Conservation (phyloP, 495 filamentous ascomycete genomes). For the Tuber aestivum region DNA sequence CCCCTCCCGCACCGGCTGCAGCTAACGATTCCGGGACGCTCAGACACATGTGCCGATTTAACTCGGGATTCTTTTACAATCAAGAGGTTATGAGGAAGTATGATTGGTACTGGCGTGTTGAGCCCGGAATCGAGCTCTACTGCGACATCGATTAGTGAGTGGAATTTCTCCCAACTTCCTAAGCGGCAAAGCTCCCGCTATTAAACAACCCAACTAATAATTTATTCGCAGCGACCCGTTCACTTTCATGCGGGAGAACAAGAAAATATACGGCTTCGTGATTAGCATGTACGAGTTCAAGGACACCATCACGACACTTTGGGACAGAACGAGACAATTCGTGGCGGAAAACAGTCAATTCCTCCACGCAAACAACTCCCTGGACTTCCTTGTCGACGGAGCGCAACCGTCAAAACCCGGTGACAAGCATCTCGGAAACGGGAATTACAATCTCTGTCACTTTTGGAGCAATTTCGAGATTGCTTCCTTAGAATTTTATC, state of each 20-base stretch:
- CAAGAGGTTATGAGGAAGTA: constrained; percentile 80
- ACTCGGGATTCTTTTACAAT: constrained; percentile 91
- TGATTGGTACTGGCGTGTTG: constrained; percentile 73
- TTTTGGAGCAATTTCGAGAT: constrained; percentile 59
- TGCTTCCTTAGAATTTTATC: constrained; percentile 51
- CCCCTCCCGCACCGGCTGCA: not conserved
- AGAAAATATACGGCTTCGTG: constrained; percentile 53
- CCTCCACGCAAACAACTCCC: constrained; percentile 45
- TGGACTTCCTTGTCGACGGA: constrained; percentile 48
- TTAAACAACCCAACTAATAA: not conserved
- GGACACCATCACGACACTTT: constrained; percentile 39
- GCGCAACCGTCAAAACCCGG: constrained; percentile 15
- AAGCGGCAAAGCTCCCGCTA: not conserved
- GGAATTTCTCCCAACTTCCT: constrained; percentile 52
- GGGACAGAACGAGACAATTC: constrained; percentile 36
- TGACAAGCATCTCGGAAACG: constrained; percentile 29
- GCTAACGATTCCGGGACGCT: not conserved
- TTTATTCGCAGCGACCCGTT: constrained; percentile 46
- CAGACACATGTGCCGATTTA: constrained; percentile 91
- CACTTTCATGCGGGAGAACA: constrained; percentile 50
- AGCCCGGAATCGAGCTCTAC: constrained; percentile 51
- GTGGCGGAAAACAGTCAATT: constrained; percentile 29
- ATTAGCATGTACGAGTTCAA: constrained; percentile 51
- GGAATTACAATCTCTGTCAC: constrained; percentile 52
- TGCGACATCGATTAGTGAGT: constrained; percentile 51